Base-by-base conservation (phyloP, 179 eudicot species). In the Spinacia oleracea region DNA sequence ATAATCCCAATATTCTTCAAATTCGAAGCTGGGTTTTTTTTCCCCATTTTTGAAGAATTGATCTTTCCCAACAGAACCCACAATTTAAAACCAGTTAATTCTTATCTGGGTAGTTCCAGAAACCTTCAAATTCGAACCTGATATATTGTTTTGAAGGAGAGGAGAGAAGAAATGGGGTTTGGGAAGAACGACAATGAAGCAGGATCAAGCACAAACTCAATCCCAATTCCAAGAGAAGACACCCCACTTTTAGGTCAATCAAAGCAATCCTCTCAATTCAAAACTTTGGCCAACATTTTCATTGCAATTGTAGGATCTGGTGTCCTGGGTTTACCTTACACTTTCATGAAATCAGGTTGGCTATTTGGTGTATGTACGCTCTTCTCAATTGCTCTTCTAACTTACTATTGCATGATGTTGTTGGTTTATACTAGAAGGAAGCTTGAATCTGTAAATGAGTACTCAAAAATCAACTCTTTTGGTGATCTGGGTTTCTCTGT, bases 231-330 rank as follows among this genome's bases (percentile, higher is more conserved):
- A 0, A 85, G 87, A 75, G 98, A 94, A 78, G 88, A 89, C 78
- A 90, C 93, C 9, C 97, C 98, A 9, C 85, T 95, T 9, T 62
- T 95, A 23, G 84, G 86, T 63, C 53, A 81, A 20, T 18, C 72
- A 29, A 63, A 63, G 1, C 79, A 81, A 38, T 96, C 99, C 0
- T 93, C 98, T 6, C 87, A 87, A 35, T 81, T 91, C 78, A 96
- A 96, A 56, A 93, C 98, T 50, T 90, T 93, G 67, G 97, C 99
- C 8, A 96, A 96, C 67, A 88, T 96, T 9, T 96, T 96, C 78
- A 93, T 96, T 23, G 89, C 98, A 77, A 80, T 96, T 2, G 97
- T 96, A 23, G 98, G 98, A 50, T 91, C 98, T 55, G 99, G 99
- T 1, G 99, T 96, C 21, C 86, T 96, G 15, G 98, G 99, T 53